phyloP scores from a whole-genome alignment of 1,284 basidiomycete genomes.

The Earliella scabrosa region DNA sequence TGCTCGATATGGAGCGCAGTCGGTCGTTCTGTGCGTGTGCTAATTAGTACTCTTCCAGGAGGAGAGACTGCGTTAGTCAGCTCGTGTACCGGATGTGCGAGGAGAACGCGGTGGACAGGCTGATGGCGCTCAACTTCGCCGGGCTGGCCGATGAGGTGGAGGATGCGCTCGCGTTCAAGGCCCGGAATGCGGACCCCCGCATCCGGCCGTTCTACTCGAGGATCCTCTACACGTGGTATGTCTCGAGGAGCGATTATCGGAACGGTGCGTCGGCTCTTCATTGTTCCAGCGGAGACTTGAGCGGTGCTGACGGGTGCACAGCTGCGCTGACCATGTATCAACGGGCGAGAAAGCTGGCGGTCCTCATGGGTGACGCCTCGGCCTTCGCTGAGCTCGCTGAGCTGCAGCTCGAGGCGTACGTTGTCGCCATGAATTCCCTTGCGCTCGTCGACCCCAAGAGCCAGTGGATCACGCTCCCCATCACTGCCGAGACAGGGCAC shows the following conservation, averaged over 20 bases:
- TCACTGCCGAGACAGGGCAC: slow-evolving; percentile 45
- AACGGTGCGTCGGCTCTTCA: slow-evolving; percentile 62
- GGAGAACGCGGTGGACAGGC: slow-evolving; percentile 76
- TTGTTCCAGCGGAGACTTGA: slow-evolving; percentile 17
- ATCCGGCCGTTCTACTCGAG: slow-evolving; percentile 87
- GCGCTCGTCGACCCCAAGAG: slow-evolving; percentile 81
- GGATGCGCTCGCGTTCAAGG: slow-evolving; percentile 90
- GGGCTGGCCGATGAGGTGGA: slow-evolving; percentile 90
- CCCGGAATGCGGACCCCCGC: slow-evolving; percentile 91
- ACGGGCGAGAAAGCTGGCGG: slow-evolving; percentile 81
- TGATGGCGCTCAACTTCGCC: slow-evolving; percentile 87
- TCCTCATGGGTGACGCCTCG: slow-evolving; percentile 51
- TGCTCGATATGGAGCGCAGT: slow-evolving; percentile 44
- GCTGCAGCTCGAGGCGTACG: slow-evolving; percentile 82
- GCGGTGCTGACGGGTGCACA: slow-evolving; percentile 36
- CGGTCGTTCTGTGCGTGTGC: slow-evolving; percentile 2
- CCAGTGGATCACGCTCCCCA: slow-evolving; percentile 82
- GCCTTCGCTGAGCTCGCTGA: slow-evolving; percentile 66
- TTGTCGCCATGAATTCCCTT: slow-evolving; percentile 90
- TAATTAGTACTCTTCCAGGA: slow-evolving; percentile 52
- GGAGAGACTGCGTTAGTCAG: slow-evolving; percentile 78
- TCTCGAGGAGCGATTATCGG: slow-evolving; percentile 84
- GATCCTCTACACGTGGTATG: slow-evolving; percentile 96
- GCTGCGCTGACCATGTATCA: slow-evolving; percentile 95
- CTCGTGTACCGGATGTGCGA: slow-evolving; percentile 95